Evolutionary conservation across 208 protist species (phyloP).

Genomic region (Leishmania mexicana): DNA sequence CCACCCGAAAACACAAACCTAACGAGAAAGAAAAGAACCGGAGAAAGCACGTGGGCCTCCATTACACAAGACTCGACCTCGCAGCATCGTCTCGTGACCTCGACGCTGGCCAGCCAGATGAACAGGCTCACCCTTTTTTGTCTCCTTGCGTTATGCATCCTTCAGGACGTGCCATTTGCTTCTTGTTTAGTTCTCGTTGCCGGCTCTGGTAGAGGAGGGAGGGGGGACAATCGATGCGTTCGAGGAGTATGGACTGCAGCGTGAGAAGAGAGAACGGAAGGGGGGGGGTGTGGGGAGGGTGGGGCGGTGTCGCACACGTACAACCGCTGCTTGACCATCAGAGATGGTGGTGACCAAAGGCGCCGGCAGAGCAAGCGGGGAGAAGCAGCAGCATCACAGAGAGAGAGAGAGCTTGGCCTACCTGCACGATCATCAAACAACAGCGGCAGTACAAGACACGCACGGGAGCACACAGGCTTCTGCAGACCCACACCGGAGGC

Average conservation of each 20-base stretch:
- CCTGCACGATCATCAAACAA: background rate
- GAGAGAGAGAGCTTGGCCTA: background rate
- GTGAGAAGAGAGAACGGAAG: background rate
- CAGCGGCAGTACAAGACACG: background rate
- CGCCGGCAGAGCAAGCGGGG: background rate
- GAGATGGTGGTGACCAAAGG: background rate
- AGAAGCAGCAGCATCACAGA: background rate
- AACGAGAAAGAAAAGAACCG: constrained; percentile 12
- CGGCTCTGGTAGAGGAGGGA: background rate
- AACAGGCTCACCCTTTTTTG: background rate
- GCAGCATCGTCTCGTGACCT: background rate
- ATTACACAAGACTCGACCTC: background rate
- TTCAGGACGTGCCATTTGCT: background rate
- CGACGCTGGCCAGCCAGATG: background rate
- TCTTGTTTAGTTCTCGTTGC: background rate
- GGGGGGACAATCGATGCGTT: background rate
- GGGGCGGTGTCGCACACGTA: too few relatives aligned
- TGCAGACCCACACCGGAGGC: background rate
- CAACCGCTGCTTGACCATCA: background rate
- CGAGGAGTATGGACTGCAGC: background rate
- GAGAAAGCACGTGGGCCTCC: background rate
- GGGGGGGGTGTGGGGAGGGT: background rate
- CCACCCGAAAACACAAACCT: background rate
- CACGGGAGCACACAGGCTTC: background rate
- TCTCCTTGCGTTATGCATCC: background rate